A percentile compares a stretch with the other conserved stretches of the same genome.
Conservation (phyloP, 306 rosid genomes). For the Sphenostylis stenocarpa region DNA sequence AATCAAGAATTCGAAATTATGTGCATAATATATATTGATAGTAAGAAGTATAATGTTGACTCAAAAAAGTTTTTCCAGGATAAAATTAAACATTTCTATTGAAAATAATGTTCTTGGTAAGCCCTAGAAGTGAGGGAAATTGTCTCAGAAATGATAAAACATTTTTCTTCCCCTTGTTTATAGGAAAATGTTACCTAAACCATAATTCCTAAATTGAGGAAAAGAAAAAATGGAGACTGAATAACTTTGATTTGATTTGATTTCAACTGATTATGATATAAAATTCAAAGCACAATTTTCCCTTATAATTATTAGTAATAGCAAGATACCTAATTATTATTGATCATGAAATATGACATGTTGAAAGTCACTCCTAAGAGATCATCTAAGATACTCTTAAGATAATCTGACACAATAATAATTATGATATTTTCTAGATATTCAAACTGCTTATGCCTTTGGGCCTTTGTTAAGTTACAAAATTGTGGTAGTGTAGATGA, state of each 20-base stretch:
- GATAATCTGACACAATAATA: not conserved
- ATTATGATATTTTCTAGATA: not conserved
- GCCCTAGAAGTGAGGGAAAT: not conserved
- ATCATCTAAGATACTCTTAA: not conserved
- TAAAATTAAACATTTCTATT: not conserved
- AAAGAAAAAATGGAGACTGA: too few species aligned
- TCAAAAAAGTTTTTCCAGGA: not conserved
- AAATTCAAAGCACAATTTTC: too few species aligned
- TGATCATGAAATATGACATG: not conserved
- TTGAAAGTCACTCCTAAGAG: not conserved
- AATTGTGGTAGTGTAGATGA: not conserved
- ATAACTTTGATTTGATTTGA: too few species aligned
- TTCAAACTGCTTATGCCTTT: slow-evolving; percentile 14
- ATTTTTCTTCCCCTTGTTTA: not conserved
- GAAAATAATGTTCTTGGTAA: not conserved
- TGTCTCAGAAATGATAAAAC: not conserved
- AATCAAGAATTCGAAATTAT: not conserved
- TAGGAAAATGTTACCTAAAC: too few species aligned
- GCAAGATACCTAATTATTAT: not conserved
- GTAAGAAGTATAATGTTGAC: slow-evolving; percentile 1
- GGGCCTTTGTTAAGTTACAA: not conserved
- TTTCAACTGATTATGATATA: too few species aligned
- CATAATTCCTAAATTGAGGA: not conserved
- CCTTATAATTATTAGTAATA: too few species aligned
- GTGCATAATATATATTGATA: slow-evolving; percentile 3